Conservation (phyloP, 352 stramenopile genomes). For the Globisporangium orthogonon region DNA sequence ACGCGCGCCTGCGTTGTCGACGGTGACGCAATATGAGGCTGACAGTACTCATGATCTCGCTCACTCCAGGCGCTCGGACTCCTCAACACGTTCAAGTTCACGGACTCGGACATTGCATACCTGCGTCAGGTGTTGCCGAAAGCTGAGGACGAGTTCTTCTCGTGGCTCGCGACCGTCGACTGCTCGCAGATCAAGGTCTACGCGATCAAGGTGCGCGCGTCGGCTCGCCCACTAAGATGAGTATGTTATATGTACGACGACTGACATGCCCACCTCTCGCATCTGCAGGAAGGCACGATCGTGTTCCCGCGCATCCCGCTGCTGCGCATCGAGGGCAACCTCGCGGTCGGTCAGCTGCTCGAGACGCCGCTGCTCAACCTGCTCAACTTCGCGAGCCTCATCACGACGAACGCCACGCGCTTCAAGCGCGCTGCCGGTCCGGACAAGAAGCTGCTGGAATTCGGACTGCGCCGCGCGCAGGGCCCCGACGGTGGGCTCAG, state of each 20-base stretch:
- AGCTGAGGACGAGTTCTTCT: constrained; percentile 94
- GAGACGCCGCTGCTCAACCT: constrained; percentile 98
- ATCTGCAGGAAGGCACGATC: constrained; percentile 89
- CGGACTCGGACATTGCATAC: constrained; percentile 92
- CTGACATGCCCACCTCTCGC: not conserved
- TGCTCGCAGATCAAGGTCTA: constrained; percentile 92
- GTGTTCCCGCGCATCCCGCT: constrained; percentile 96
- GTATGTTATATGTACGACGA: not conserved
- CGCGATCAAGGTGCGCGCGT: constrained; percentile 62
- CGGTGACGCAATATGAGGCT: not conserved
- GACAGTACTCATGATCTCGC: not conserved
- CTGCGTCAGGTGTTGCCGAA: constrained; percentile 82
- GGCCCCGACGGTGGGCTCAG: constrained; percentile 96
- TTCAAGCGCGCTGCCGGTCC: constrained; percentile 92
- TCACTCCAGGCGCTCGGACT: constrained; percentile 60
- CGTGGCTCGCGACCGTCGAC: constrained; percentile 92
- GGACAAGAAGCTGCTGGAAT: constrained; percentile 89
- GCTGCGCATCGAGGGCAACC: constrained; percentile 89
- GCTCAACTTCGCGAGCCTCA: constrained; percentile 96
- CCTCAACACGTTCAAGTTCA: constrained; percentile 94
- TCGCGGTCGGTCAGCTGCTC: constrained; percentile 94
- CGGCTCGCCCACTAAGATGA: not conserved
- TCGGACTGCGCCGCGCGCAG: constrained; percentile 91
- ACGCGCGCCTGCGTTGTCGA: not conserved
- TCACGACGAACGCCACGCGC: constrained; percentile 97